Evolutionary conservation across 768 basidiomycete genomes (phyloP).

Genomic region (Podaxis sp.): DNA sequence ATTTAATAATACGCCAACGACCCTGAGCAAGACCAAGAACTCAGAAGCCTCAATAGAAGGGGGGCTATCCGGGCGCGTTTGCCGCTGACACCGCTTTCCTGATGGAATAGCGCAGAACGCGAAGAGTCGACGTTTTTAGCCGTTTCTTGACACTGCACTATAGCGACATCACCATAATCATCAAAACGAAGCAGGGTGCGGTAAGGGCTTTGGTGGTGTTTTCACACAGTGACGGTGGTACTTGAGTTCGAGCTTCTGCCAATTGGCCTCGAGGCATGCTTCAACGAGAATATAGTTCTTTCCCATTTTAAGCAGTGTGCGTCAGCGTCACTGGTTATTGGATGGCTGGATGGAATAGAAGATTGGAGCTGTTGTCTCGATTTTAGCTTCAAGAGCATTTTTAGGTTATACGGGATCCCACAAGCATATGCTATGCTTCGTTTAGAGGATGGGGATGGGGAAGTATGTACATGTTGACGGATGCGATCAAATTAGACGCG

Average conservation of each 20-base stretch:
- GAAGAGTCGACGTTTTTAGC: not conserved
- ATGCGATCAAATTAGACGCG: not conserved
- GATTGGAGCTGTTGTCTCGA: too few species aligned
- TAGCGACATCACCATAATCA: not conserved
- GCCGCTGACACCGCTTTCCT: conserved; percentile 17
- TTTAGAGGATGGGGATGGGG: not conserved
- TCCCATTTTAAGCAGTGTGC: too few species aligned
- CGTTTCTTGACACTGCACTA: not conserved
- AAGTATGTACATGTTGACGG: not conserved
- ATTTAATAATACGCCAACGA: too few species aligned
- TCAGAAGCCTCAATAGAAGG: too few species aligned
- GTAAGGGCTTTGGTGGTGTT: too few species aligned
- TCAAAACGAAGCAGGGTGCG: too few species aligned
- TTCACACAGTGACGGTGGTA: too few species aligned
- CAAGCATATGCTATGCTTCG: not conserved
- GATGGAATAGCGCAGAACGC: not conserved
- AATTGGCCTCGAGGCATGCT: not conserved
- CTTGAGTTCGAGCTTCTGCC: too few species aligned
- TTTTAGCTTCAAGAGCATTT: not conserved
- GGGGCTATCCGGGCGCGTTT: not conserved
- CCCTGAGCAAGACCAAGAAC: too few species aligned
- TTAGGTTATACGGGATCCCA: not conserved
- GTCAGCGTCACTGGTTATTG: too few species aligned
- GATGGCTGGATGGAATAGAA: too few species aligned
- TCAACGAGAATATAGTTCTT: too few species aligned